These are phyloP conservation scores for Vigna mungo DNA, from an alignment of 306 rosid species.

Conservation along the genomic window DNA sequence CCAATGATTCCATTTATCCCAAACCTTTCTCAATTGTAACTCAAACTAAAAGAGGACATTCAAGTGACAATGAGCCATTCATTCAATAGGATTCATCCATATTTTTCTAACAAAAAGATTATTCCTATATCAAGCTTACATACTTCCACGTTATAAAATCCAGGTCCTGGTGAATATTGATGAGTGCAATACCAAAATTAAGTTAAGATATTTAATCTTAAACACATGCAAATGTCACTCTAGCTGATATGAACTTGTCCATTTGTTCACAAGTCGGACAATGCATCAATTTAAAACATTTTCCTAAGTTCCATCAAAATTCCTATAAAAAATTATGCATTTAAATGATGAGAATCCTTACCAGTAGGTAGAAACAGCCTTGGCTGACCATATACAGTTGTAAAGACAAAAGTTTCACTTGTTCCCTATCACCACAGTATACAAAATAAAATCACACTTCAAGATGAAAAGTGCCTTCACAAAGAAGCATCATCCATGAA, in stretches of 20 bases:
- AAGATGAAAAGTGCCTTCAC: constrained; percentile 23
- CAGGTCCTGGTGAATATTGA: constrained; percentile 28
- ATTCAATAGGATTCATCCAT: constrained; percentile 10
- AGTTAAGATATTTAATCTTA: constrained; percentile 2
- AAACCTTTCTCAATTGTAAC: constrained; percentile 8
- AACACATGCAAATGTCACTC: neutral
- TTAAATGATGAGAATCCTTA: constrained; percentile 49
- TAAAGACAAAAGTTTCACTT: constrained; percentile 84
- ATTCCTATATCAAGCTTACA: neutral
- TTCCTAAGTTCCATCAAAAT: constrained; percentile 26
- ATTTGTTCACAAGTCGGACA: neutral
- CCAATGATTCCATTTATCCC: neutral
- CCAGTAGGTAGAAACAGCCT: constrained; percentile 98
- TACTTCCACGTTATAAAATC: constrained; percentile 4
- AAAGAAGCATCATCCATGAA: constrained; percentile 10
- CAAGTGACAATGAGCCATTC: constrained; percentile 21
- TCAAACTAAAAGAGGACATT: constrained; percentile 29
- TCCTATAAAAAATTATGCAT: constrained; percentile 27
- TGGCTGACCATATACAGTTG: constrained; percentile 90
- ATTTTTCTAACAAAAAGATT: neutral
- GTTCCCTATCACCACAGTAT: constrained; percentile 71
- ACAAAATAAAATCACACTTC: constrained; percentile 43
- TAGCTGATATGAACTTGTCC: neutral
- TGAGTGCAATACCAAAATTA: neutral
- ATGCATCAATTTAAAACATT: constrained; percentile 3